These are phyloP conservation scores for Tylopilus sp. DNA, from an alignment of 768 basidiomycete genomes.

Conservation along the genomic window DNA sequence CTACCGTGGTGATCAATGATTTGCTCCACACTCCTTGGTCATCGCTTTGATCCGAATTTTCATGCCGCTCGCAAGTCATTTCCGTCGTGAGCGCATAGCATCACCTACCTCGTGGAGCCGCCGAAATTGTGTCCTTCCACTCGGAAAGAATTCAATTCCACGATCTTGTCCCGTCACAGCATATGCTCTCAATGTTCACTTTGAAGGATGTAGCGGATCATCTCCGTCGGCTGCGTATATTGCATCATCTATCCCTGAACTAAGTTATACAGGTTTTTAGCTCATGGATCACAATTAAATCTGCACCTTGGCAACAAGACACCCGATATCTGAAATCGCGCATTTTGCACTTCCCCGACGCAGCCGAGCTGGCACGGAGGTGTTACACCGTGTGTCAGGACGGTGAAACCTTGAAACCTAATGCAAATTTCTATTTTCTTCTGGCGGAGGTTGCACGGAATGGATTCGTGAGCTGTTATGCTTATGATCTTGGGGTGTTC, in stretches of 20 bases:
- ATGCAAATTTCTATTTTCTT: too few relatives aligned
- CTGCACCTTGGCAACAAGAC: too few relatives aligned
- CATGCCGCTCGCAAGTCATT: neutral
- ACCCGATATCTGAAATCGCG: neutral
- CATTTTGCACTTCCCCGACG: neutral
- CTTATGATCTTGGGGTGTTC: too few relatives aligned
- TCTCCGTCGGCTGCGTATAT: neutral
- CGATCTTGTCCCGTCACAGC: neutral
- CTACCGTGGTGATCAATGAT: neutral
- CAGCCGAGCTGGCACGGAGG: neutral
- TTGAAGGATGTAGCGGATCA: neutral
- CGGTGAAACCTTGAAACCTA: too few relatives aligned
- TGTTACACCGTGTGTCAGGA: too few relatives aligned
- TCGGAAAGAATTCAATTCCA: neutral
- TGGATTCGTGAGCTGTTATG: too few relatives aligned
- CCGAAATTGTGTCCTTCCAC: too few relatives aligned
- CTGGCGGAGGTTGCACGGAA: too few relatives aligned
- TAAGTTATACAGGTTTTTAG: too few relatives aligned
- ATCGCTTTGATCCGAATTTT: neutral
- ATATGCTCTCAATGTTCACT: too few relatives aligned
- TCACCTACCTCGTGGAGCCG: neutral
- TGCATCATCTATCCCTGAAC: neutral
- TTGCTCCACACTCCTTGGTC: neutral
- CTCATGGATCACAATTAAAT: too few relatives aligned
- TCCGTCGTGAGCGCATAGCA: neutral